Percentiles rank a stretch among this genome's conserved stretches.
These are phyloP conservation scores for Fusarium sp. DNA, from an alignment of 2,329 filamentous ascomycete genomes.

Conservation along the genomic window DNA sequence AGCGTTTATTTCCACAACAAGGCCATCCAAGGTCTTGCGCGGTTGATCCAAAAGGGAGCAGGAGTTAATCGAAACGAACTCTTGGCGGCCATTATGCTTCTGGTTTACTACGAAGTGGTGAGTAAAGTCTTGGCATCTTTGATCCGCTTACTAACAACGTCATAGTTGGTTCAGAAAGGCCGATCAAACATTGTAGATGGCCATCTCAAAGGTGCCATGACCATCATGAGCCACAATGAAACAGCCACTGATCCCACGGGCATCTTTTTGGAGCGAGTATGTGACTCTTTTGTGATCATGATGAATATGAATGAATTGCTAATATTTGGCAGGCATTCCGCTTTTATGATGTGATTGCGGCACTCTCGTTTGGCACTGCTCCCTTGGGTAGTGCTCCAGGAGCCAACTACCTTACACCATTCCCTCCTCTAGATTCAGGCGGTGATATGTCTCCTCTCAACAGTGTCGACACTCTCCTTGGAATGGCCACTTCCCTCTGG, in stretches of 20 bases:
- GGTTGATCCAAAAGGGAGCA: slow-evolving; percentile 65
- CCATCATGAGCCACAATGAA: slow-evolving; percentile 66
- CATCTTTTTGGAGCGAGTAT: slow-evolving; percentile 69
- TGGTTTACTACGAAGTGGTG: slow-evolving; percentile 74
- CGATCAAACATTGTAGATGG: slow-evolving; percentile 70
- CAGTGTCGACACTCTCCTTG: slow-evolving; percentile 69
- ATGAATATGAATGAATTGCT: not conserved
- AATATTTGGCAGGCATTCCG: slow-evolving; percentile 64
- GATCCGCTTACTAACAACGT: slow-evolving; percentile 16
- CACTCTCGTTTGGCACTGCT: slow-evolving; percentile 69
- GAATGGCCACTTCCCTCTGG: slow-evolving; percentile 72
- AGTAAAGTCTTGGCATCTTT: slow-evolving; percentile 43
- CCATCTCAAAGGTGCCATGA: slow-evolving; percentile 71
- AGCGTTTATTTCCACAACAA: slow-evolving; percentile 70
- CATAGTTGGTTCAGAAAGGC: slow-evolving; percentile 69
- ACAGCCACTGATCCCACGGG: slow-evolving; percentile 62
- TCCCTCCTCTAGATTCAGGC: slow-evolving; percentile 59
- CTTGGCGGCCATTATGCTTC: slow-evolving; percentile 69
- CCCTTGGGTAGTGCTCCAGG: slow-evolving; percentile 65
- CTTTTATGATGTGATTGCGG: slow-evolving; percentile 74
- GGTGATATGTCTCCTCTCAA: slow-evolving; percentile 60
- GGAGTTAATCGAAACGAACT: slow-evolving; percentile 67
- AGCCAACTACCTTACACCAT: slow-evolving; percentile 58
- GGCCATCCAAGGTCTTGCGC: slow-evolving; percentile 68
- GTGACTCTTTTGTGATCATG: slow-evolving; percentile 14